Evolutionary conservation across 2,329 filamentous ascomycete genomes (phyloP).

Genomic region (Fusarium circinatum): DNA sequence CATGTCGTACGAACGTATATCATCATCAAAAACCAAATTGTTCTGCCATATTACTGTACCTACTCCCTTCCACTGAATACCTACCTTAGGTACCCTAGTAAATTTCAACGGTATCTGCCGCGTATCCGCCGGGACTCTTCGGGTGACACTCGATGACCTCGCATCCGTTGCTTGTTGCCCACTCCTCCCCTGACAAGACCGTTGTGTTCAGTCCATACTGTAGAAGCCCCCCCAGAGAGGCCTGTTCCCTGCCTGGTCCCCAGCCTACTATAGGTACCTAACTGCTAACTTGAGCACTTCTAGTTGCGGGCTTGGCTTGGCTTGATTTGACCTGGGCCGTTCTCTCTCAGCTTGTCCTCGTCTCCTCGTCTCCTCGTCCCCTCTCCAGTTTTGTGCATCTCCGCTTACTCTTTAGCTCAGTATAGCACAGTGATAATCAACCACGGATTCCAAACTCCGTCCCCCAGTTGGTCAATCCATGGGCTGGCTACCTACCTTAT

Average conservation of each 20-base stretch:
- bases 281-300: neutral
- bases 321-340: neutral
- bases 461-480: neutral
- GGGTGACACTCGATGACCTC: constrained; percentile 30
- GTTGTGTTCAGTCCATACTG: neutral
- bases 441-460: neutral
- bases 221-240: neutral
- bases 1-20: neutral
- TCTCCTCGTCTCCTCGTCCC: neutral
- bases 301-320: neutral
- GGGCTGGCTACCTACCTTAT: neutral
- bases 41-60: constrained; percentile 7
- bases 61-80: constrained; percentile 3
- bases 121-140: constrained; percentile 26
- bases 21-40: constrained; percentile 9
- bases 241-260: constrained; percentile 20
- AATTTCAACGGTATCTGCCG: constrained; percentile 31
- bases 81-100: neutral
- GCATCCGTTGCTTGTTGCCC: neutral
- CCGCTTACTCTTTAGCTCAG: neutral
- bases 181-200: neutral
- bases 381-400: neutral
- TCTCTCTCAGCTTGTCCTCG: neutral
- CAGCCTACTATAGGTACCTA: neutral
- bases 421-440: neutral